Evolutionary conservation across 345 rosid genomes (phyloP).

Genomic region (Eucalyptus cladocalyx): DNA sequence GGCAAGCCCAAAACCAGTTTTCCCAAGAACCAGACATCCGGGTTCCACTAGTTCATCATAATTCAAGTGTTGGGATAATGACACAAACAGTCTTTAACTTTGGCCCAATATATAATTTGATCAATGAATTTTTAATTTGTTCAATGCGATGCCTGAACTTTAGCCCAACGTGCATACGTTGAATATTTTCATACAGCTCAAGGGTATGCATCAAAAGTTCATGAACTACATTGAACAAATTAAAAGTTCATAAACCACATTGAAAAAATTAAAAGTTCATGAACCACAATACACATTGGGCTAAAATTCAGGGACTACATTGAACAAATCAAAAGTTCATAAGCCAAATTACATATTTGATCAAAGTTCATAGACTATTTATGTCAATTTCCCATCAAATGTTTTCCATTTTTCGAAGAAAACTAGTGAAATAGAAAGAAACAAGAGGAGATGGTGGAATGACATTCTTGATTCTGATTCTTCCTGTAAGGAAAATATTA

Average conservation of each 20-base stretch:
- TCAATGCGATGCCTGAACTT: accelerated
- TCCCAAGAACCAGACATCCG: neutral
- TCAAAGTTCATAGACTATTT: too few species aligned
- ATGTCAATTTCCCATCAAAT: neutral
- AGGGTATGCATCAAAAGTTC: too few species aligned
- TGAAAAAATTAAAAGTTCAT: too few species aligned
- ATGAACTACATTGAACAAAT: too few species aligned
- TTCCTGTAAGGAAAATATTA: neutral
- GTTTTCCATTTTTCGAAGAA: neutral
- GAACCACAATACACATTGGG: accelerated
- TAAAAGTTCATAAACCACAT: accelerated
- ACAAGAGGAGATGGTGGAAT: neutral
- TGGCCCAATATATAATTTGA: too few species aligned
- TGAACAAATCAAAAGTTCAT: too few species aligned
- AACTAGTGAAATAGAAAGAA: neutral
- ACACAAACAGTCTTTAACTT: too few species aligned
- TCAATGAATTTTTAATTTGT: too few species aligned
- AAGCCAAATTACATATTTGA: too few species aligned
- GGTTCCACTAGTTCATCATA: neutral
- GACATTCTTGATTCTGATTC: neutral
- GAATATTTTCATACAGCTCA: too few species aligned
- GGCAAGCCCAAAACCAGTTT: neutral
- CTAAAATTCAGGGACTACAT: too few species aligned
- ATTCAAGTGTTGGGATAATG: neutral
- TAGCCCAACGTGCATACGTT: too few species aligned